A percentile compares a stretch with the other conserved stretches of the same genome.
These are phyloP conservation scores for Silene coronaria DNA, from an alignment of 179 eudicot species.

Conservation along the genomic window DNA sequence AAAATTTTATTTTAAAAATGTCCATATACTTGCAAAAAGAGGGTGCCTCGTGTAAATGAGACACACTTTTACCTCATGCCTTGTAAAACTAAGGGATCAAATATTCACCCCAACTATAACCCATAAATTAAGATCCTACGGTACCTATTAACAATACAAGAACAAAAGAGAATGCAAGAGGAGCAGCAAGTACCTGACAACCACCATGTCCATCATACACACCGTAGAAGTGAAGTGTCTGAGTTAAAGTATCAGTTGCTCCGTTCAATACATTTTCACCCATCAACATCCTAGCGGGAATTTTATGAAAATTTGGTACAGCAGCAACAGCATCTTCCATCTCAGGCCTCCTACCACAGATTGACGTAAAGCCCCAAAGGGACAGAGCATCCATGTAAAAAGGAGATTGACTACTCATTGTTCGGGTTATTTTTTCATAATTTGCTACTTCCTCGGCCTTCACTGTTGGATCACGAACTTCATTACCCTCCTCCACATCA, in stretches of 20 bases:
- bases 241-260: conserved; percentile 30
- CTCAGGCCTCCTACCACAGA: conserved; percentile 51
- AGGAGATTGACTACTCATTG: conserved; percentile 28
- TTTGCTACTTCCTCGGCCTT: conserved; percentile 23
- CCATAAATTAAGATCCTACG: background rate
- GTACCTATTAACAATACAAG: background rate
- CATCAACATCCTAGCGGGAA: conserved; percentile 47
- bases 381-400: conserved; percentile 31
- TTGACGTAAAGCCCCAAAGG: conserved; percentile 55
- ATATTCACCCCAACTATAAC: background rate
- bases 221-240: conserved; percentile 44
- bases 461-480: conserved; percentile 28
- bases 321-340: conserved; percentile 58
- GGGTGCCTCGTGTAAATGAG: too few species aligned
- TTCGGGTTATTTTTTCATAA: conserved; percentile 35
- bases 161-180: background rate
- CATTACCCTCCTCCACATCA: conserved; percentile 31
- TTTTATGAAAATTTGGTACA: conserved; percentile 41
- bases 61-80: background rate
- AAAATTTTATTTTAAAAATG: too few species aligned
- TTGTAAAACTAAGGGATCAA: background rate
- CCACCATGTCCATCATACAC: conserved; percentile 84
- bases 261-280: conserved; percentile 31
- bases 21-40: too few species aligned
- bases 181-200: conserved; percentile 40